Evolutionary conservation across 352 stramenopile species (phyloP), one percentile per base, ranked within the genome.

Genomic region (Phytophthora palmivora): DNA sequence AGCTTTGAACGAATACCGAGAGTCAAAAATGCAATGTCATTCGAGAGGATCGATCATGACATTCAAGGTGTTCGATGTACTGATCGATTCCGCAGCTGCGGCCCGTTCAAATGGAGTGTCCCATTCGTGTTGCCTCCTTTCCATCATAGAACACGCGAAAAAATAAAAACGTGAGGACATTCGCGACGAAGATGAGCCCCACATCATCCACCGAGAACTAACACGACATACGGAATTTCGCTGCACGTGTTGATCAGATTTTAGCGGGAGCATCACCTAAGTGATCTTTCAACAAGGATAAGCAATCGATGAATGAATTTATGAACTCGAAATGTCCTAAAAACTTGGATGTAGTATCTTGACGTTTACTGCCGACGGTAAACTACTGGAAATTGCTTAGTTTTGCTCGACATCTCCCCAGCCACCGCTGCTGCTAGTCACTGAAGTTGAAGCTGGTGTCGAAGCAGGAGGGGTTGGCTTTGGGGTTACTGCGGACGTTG

Each of bases 401-500:
- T 59, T 60, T 36, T 70, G 61, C 24, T 54, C 39, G 22, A 56
- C 54, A 24, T 60, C 41, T 0, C 48, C 39, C 50, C 26, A 67
- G 18, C 34, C 52, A 12, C 28, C 15, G n/a, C 21, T 43, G 19
- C 24, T 60, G 24, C 33, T 56, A 16, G 41, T 48, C 26, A 37
- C 16, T n/a, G 36, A 30, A 19, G 34, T 50, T 19, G 34, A 44
- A 34, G 42, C 30, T 11, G 49, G 21, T 26, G 47, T 57, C 28
- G 42, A 10, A 18, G 6, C 12, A 6, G 37, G 16, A 14, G 11
- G 22, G 18, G 37, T 41, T 14, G 34, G 9, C 47, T 24, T 37
- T 22, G 36, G 10, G 2, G 48, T 56, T 28, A 28, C 24, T 28
- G 24, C 6, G 24, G 24, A 28, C 14, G 48, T 56, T 18, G 36